Evolutionary conservation across 352 stramenopile species (phyloP).

Genomic region (Pythium rishiriense): DNA sequence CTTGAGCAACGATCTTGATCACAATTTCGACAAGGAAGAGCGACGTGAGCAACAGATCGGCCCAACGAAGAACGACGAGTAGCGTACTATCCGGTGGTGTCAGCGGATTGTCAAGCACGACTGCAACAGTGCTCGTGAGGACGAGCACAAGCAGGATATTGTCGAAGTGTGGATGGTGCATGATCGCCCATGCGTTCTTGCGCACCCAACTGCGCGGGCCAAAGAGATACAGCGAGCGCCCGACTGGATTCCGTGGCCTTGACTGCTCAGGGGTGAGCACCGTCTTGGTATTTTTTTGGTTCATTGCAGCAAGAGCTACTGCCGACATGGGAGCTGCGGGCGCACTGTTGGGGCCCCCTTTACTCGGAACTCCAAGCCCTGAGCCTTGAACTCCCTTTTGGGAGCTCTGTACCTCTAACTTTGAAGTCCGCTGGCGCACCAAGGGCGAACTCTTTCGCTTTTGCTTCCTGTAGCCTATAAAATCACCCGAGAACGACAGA

Average conservation of each 20-base stretch:
- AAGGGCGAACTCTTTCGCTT: conserved; percentile 4
- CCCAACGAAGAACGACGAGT: conserved; percentile 31
- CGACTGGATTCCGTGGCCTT: conserved; percentile 22
- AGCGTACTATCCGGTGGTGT: conserved; percentile 38
- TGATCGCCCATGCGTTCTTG: conserved; percentile 41
- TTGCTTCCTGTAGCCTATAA: background rate
- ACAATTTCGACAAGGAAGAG: conserved; percentile 79
- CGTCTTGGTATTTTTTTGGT: conserved; percentile 24
- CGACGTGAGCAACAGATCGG: conserved; percentile 58
- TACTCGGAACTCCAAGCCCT: background rate
- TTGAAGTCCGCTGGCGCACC: background rate
- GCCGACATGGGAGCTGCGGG: conserved; percentile 23
- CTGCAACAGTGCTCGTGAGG: conserved; percentile 50
- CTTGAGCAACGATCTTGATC: conserved; percentile 76
- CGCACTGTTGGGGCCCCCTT: background rate
- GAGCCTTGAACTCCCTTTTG: background rate
- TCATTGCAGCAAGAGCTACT: conserved; percentile 27
- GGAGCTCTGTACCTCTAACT: conserved; percentile 1
- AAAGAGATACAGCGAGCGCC: conserved; percentile 37
- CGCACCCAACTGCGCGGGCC: conserved; percentile 34
- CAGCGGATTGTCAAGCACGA: conserved; percentile 80
- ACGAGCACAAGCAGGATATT: conserved; percentile 68
- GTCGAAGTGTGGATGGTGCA: conserved; percentile 66
- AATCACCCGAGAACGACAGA: background rate
- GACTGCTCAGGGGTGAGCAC: conserved; percentile 7